Evolutionary conservation across 2,329 filamentous ascomycete genomes (phyloP), one percentile per base, ranked within the genome.

Genomic region (Didymella exigua): DNA sequence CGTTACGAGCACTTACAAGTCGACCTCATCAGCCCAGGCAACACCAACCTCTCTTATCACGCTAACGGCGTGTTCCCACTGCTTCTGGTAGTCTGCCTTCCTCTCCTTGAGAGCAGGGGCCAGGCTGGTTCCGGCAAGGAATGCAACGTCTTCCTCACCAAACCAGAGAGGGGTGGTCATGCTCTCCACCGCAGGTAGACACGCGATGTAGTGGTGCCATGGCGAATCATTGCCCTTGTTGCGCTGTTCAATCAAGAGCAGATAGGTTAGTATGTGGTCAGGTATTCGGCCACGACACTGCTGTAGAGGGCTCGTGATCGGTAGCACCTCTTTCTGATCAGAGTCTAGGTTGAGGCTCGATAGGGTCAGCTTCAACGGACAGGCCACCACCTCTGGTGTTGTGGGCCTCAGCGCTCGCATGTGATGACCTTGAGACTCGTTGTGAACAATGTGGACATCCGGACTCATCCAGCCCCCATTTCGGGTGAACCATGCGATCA

Each of bases 81-180:
- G 65, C 41, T 64, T 58, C 16, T 43, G 54, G 48, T 68, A 60
- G 8, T 58, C 56, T 8, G 49, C 40, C 40, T 58, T 63, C 40
- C 65, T 63, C 21, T 66, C 64, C 26, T 58, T 50, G 31, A 62
- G 62, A 29, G 69, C 71, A 42, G 63, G 57, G 9, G 59, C 57
- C 14, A 77, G 49, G 49, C 72, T 72, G 26, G 75, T 77, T 10
- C 72, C 74, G 5, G 62, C 57, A 19, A 77, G 65, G 62, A 67
- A 75, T 18, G 61, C 51, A 46, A 68, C 49, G 46, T 77, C 75
- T 18, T 71, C 63, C 4, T 72, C 62, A 21, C 67, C 49, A 45
- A 76, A 76, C 68, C 69, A 77, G 7, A 76, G 54, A 14, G 75
- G 71, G 11, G 75, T 76, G n/a, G 62, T 69, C 67, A 77, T 66